phyloP scores from a whole-genome alignment of 768 basidiomycete genomes.

The Lentinula detonsa region DNA sequence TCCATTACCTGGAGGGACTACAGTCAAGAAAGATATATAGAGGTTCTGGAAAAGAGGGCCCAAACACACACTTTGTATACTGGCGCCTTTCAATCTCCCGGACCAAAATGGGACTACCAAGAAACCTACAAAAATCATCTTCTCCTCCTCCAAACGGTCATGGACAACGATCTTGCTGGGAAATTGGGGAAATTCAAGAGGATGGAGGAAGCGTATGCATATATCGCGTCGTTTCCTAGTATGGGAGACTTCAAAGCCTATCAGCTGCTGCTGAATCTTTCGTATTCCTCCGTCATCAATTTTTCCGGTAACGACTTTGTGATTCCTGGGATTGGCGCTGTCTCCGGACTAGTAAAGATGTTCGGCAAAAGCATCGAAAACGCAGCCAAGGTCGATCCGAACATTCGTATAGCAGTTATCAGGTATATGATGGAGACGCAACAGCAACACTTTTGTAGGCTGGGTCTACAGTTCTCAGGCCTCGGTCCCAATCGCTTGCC shows the following conservation, averaged over 20 bases:
- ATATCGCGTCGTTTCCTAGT: conserved; percentile 52
- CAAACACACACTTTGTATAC: conserved; percentile 51
- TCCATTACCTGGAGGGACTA: conserved; percentile 59
- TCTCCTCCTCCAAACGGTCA: conserved; percentile 48
- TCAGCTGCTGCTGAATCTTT: conserved; percentile 58
- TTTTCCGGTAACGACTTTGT: conserved; percentile 69
- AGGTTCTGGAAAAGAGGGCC: conserved; percentile 37
- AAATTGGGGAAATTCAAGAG: conserved; percentile 45
- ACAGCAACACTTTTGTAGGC: conserved; percentile 50
- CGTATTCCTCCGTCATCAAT: conserved; percentile 51
- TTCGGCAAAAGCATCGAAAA: conserved; percentile 40
- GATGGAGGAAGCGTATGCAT: conserved; percentile 59
- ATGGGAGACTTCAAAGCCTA: conserved; percentile 73
- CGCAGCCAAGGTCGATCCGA: conserved; percentile 15
- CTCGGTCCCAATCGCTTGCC: conserved; percentile 42
- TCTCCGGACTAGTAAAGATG: conserved; percentile 61
- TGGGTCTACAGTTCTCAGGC: conserved; percentile 47
- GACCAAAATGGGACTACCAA: conserved; percentile 44
- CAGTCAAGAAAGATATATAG: conserved; percentile 43
- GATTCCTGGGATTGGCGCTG: conserved; percentile 60
- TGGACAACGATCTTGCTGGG: conserved; percentile 48
- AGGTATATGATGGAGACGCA: conserved; percentile 61
- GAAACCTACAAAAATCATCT: conserved; percentile 57
- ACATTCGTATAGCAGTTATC: conserved; percentile 43
- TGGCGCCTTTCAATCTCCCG: conserved; percentile 66